phyloP scores from a whole-genome alignment of 495 filamentous ascomycete genomes.

The Saxispiralis lemnorum region DNA sequence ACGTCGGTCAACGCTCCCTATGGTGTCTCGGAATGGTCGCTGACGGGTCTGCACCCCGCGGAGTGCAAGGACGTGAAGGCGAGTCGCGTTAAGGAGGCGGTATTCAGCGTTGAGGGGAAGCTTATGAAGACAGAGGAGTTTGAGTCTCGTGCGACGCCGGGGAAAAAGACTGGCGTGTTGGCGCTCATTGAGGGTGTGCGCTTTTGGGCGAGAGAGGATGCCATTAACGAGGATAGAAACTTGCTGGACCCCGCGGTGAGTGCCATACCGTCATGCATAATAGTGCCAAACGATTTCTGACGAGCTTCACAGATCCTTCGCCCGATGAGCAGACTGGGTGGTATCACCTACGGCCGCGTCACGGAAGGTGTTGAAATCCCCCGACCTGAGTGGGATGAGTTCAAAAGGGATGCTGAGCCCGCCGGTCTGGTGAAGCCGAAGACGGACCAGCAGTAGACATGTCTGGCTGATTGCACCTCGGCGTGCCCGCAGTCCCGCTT shows the following conservation, averaged over 20 bases:
- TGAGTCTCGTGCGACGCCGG: constrained; percentile 46
- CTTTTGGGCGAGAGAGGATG: constrained; percentile 85
- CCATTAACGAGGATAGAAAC: constrained; percentile 57
- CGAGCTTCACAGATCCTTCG: constrained; percentile 28
- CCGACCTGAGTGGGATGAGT: constrained; percentile 46
- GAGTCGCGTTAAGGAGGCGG: constrained; percentile 62
- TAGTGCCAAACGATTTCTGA: constrained; percentile 2
- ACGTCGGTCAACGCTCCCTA: constrained; percentile 61
- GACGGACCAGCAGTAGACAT: constrained; percentile 10
- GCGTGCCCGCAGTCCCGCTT: no score
- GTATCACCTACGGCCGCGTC: constrained; percentile 61
- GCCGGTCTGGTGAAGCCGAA: constrained; percentile 27
- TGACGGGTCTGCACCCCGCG: constrained; percentile 57
- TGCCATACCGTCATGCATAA: constrained; percentile 23
- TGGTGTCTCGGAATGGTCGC: constrained; percentile 63
- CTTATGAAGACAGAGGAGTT: constrained; percentile 59
- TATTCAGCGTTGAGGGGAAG: constrained; percentile 66
- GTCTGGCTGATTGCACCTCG: no score
- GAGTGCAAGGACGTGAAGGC: constrained; percentile 47
- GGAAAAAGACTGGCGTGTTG: constrained; percentile 54
- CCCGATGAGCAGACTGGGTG: constrained; percentile 65
- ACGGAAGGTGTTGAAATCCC: constrained; percentile 61
- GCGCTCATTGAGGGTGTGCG: constrained; percentile 67
- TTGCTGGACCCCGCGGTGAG: constrained; percentile 44
- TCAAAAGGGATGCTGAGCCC: constrained; percentile 27